Percentiles rank a stretch among this genome's conserved stretches.
phyloP scores from a whole-genome alignment of 2,329 filamentous ascomycete genomes.

The Cercospora sojina region DNA sequence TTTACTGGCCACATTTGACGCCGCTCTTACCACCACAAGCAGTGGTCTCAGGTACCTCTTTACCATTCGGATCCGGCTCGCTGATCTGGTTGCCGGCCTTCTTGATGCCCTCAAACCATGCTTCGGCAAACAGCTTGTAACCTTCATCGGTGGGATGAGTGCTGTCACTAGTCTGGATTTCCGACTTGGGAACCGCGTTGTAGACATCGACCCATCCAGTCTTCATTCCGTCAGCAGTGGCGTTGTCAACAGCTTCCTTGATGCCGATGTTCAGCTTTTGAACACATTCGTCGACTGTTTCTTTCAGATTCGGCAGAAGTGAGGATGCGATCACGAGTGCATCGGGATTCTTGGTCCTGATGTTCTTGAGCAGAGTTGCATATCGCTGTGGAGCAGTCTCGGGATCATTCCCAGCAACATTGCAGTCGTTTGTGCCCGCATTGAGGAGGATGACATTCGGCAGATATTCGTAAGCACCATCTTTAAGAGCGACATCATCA shows the following conservation, averaged over 20 bases:
- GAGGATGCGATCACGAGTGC: background rate
- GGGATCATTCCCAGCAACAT: background rate
- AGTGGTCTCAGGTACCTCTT: background rate
- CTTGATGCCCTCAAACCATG: background rate
- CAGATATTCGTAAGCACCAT: background rate
- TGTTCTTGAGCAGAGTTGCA: background rate
- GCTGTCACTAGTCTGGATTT: background rate
- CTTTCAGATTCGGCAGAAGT: background rate
- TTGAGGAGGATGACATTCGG: background rate
- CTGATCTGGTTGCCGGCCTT: background rate
- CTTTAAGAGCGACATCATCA: background rate
- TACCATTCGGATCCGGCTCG: background rate
- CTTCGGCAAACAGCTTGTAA: background rate
- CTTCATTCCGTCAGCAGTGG: constrained; percentile 7
- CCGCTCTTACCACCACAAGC: background rate
- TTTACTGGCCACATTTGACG: background rate
- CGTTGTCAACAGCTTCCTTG: constrained; percentile 4
- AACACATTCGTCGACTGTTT: background rate
- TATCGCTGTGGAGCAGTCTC: background rate
- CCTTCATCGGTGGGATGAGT: background rate
- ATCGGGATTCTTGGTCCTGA: background rate
- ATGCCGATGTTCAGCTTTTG: background rate
- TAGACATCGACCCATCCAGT: constrained; percentile 9
- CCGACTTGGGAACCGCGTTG: background rate
- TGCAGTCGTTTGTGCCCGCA: background rate